Evolutionary conservation across 345 rosid species (phyloP).

Genomic region (Abelmoschus esculentus): DNA sequence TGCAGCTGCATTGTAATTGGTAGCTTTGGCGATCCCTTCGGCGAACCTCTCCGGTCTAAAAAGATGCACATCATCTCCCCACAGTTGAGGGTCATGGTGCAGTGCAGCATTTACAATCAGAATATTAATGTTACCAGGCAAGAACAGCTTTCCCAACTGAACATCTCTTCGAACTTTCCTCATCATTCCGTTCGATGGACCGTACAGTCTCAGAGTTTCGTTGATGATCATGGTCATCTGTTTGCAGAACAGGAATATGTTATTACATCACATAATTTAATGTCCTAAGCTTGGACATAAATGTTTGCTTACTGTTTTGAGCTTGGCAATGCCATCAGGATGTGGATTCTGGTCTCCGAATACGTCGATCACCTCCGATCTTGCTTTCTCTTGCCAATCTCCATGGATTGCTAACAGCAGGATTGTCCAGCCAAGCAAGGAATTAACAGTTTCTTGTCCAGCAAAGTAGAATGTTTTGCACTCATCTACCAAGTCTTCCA

Average conservation of each 20-base stretch:
- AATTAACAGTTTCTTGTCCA: conserved; percentile 29
- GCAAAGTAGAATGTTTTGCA: conserved; percentile 37
- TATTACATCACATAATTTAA: not conserved
- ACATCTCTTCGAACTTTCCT: conserved; percentile 18
- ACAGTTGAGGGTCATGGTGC: conserved; percentile 27
- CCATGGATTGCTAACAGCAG: conserved; percentile 30
- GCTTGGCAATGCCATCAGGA: conserved; percentile 23
- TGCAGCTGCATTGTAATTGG: conserved; percentile 22
- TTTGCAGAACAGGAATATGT: not conserved
- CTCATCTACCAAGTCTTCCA: conserved; percentile 32
- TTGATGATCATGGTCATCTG: conserved; percentile 31
- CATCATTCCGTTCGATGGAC: not conserved
- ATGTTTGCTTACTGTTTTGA: conserved; percentile 27
- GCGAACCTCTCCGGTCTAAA: conserved; percentile 41
- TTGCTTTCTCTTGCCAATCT: conserved; percentile 42
- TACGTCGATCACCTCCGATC: conserved; percentile 24
- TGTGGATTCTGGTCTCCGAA: conserved; percentile 30
- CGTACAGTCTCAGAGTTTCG: conserved; percentile 29
- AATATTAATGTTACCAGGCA: conserved; percentile 18
- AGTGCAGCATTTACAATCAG: conserved; percentile 15
- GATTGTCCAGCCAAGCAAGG: conserved; percentile 29
- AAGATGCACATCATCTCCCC: conserved; percentile 34
- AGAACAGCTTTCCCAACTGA: conserved; percentile 20
- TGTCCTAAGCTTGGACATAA: too few relatives aligned
- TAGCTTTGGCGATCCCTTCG: conserved; percentile 38